Conservation (phyloP, 2,329 filamentous ascomycete genomes). For the Colletotrichum liriopes region DNA sequence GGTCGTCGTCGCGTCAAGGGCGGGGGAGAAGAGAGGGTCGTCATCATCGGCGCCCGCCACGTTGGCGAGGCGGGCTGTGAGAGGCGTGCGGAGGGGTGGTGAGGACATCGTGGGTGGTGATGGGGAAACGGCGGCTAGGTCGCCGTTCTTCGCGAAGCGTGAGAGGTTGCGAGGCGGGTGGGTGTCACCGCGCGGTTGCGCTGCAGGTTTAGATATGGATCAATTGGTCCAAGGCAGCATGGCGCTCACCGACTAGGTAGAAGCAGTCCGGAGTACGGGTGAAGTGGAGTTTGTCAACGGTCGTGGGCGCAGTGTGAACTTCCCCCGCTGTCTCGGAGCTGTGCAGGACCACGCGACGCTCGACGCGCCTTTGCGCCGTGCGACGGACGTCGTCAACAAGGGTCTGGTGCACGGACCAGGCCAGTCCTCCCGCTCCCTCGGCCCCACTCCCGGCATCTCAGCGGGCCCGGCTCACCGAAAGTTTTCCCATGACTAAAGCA, state of each 20-base stretch:
- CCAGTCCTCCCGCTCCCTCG: not conserved
- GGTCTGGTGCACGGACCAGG: conserved; percentile 11
- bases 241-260: no score
- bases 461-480: conserved; percentile 19
- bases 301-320: conserved; percentile 5
- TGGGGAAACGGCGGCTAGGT: not conserved
- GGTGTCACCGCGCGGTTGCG: not conserved
- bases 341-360: conserved; percentile 25
- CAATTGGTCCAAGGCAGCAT: not conserved
- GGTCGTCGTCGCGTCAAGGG: conserved; percentile 60
- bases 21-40: conserved; percentile 59
- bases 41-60: conserved; percentile 46
- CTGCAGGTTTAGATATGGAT: not conserved
- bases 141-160: not conserved
- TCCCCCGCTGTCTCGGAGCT: conserved; percentile 10
- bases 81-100: conserved; percentile 28
- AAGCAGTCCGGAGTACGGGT: not conserved
- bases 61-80: conserved; percentile 13
- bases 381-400: conserved; percentile 18
- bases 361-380: conserved; percentile 13
- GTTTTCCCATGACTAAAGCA: conserved; percentile 1
- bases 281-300: conserved; percentile 6
- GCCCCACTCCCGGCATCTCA: conserved; percentile 23
- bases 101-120: conserved; percentile 20
- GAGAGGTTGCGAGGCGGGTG: not conserved